Conservation (phyloP, 1,284 basidiomycete species). For the Leccinum solheimii region DNA sequence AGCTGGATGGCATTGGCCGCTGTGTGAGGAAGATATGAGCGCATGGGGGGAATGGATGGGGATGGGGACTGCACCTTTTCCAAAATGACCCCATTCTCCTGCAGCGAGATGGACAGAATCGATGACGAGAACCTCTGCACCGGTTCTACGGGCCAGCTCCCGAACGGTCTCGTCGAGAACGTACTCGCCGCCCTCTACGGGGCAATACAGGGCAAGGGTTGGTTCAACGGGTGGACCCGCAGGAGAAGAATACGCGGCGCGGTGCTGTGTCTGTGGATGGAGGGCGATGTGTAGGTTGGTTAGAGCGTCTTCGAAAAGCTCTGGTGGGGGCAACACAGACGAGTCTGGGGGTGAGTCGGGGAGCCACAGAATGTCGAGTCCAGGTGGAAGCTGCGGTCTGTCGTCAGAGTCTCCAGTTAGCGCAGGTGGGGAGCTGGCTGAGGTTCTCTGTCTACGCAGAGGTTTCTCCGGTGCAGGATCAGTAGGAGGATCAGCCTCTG, state of each 20-base stretch:
- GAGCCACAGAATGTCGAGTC: conserved; percentile 64
- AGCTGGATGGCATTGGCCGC: conserved; percentile 67
- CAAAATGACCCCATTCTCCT: conserved; percentile 76
- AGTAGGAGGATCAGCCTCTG: conserved; percentile 27
- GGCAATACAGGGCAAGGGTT: conserved; percentile 78
- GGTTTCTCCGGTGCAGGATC: conserved; percentile 35
- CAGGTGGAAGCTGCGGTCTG: conserved; percentile 49
- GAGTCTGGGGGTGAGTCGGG: conserved; percentile 39
- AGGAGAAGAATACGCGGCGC: conserved; percentile 57
- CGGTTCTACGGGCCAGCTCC: conserved; percentile 69
- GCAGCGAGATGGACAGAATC: conserved; percentile 82
- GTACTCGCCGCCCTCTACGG: conserved; percentile 82
- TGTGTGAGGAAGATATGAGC: conserved; percentile 28
- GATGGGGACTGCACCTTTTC: conserved; percentile 51
- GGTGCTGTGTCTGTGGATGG: conserved; percentile 77
- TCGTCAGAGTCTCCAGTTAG: conserved; percentile 40
- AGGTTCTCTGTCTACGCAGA: conserved; percentile 41
- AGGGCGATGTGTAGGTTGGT: conserved; percentile 72
- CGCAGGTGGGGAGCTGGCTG: conserved; percentile 16
- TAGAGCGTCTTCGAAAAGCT: conserved; percentile 68
- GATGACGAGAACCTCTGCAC: conserved; percentile 77
- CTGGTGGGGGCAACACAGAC: conserved; percentile 47
- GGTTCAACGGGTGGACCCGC: conserved; percentile 63
- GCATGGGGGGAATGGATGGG: conserved; percentile 1
- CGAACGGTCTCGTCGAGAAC: conserved; percentile 76